Evolutionary conservation across 805 yeast genomes (phyloP).

Genomic region (Gaillardinia entomophila): DNA sequence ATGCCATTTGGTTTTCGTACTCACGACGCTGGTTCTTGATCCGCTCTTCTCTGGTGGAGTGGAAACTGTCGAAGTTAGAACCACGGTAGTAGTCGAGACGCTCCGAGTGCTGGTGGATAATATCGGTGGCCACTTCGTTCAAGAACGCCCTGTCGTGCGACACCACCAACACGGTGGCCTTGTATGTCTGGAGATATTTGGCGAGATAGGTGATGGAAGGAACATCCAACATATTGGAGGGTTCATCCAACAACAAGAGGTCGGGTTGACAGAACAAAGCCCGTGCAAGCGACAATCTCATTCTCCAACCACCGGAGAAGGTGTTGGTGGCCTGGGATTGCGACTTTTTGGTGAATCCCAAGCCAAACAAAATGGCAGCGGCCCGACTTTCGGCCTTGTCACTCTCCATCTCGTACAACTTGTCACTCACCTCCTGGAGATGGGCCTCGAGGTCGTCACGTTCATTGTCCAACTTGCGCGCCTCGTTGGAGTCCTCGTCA

Average conservation of each 20-base stretch:
- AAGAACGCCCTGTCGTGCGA: slow-evolving; percentile 97
- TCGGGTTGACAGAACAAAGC: slow-evolving; percentile 98
- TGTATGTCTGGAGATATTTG: slow-evolving; percentile 81
- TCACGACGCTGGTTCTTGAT: slow-evolving; percentile 88
- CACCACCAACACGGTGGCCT: slow-evolving; percentile 89
- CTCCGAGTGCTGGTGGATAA: slow-evolving; percentile 96
- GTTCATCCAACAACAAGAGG: slow-evolving; percentile 89
- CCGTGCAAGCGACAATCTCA: slow-evolving; percentile 97
- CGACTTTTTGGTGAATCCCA: slow-evolving; percentile 87
- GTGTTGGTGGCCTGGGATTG: slow-evolving; percentile 80
- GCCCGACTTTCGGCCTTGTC: slow-evolving; percentile 98
- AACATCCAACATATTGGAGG: slow-evolving; percentile 99
- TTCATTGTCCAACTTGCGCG: slow-evolving; percentile 79
- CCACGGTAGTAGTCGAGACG: slow-evolving; percentile 94
- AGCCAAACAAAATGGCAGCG: slow-evolving; percentile 85
- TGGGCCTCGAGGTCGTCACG: slow-evolving; percentile 78
- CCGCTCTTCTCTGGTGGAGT: slow-evolving; percentile 92
- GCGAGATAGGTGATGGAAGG: slow-evolving; percentile 95
- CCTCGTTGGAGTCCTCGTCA: slow-evolving; percentile 65
- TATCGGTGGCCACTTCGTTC: slow-evolving; percentile 97
- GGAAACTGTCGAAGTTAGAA: slow-evolving; percentile 87
- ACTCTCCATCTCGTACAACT: slow-evolving; percentile 87
- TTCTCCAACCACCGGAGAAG: slow-evolving; percentile 99
- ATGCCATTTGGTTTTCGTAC: slow-evolving; percentile 96
- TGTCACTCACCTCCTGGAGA: slow-evolving; percentile 73